Base-by-base conservation (phyloP, 371 early-diverging fungal species). In the Mortierella polycephala region DNA sequence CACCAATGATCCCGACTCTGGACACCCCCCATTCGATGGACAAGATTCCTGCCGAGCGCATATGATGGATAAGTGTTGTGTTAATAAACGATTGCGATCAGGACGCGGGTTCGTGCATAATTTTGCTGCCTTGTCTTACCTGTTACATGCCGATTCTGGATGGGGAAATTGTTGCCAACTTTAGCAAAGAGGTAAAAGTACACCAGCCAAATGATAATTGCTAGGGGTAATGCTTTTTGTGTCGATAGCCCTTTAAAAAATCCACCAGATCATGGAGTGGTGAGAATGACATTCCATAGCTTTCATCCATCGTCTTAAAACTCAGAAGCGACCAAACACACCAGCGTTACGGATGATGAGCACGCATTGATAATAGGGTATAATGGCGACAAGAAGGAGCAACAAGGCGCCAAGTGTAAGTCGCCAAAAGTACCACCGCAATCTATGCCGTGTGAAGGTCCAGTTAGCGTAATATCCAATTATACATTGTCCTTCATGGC, bases 1-100 rank as follows among this genome's bases (percentile, higher is more conserved):
- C 96, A 39, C 98, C 98, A 8, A 97, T 81, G 18, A 95, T 88
- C 20, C 96, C 93, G 0, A 95, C 90, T 39, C 96, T 87, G 39
- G 93, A 91, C 56, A 96, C 91, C 8, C 90, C 88, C 30, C 71
- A 71, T 40, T 81, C 64, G 39, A 67, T 61, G 12, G 72, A 69
- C 41, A 73, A 42, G 42, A 75, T 55, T 23, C 70, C 71, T 64
- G 60, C 13, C 46, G 14, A 42, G 12, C 40, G 23, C 0, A 51
- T 53, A 21, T 13, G 13, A 42, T 23, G 42, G 21, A 60, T 14
- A 12, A 11, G 71, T 69, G 5, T 8, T 67, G 13, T 30, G 4
- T 4, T 30, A 30, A 30, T 30, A 30, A 30, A 4, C 4, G 30
- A 30, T 30, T 30, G 30, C 30, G 30, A 30, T 30, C 30, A 30